phyloP scores from a whole-genome alignment of 2,329 filamentous ascomycete genomes.

The Colletotrichum theobromicola region DNA sequence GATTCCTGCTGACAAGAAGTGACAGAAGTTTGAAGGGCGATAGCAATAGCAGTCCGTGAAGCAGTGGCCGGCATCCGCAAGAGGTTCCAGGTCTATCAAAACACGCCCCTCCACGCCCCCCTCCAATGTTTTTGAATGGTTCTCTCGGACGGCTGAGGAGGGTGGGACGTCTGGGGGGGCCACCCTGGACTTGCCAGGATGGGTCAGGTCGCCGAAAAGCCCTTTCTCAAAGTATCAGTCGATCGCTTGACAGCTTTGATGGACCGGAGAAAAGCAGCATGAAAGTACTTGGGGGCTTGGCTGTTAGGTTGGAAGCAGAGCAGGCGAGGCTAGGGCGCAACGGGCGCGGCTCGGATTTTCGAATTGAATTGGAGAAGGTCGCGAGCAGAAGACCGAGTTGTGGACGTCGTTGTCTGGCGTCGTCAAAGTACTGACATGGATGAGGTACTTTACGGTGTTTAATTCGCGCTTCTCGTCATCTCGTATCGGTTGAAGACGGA shows the following conservation, averaged over 20 bases:
- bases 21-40: not conserved
- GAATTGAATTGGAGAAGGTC: not conserved
- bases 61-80: not conserved
- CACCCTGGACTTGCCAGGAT: conserved; percentile 2
- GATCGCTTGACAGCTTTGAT: conserved; percentile 13
- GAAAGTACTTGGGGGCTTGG: not conserved
- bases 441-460: not conserved
- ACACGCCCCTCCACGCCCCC: not conserved
- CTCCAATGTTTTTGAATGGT: not conserved
- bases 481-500: not conserved
- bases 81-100: not conserved
- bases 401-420: conserved; percentile 4
- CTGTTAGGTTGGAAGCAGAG: not conserved
- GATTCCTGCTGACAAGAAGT: conserved; percentile 2
- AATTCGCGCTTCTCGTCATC: conserved; percentile 1
- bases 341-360: not conserved
- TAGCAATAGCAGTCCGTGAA: not conserved
- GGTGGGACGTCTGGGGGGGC: conserved; percentile 1
- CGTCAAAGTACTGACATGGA: not conserved
- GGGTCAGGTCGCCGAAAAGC: conserved; percentile 9
- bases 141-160: not conserved
- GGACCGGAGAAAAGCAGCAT: not conserved
- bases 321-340: not conserved
- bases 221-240: conserved; percentile 4
- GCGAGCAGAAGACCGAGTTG: not conserved